Conservation (phyloP, 805 yeast genomes). For the Kluyveromyces dobzhanskii region DNA sequence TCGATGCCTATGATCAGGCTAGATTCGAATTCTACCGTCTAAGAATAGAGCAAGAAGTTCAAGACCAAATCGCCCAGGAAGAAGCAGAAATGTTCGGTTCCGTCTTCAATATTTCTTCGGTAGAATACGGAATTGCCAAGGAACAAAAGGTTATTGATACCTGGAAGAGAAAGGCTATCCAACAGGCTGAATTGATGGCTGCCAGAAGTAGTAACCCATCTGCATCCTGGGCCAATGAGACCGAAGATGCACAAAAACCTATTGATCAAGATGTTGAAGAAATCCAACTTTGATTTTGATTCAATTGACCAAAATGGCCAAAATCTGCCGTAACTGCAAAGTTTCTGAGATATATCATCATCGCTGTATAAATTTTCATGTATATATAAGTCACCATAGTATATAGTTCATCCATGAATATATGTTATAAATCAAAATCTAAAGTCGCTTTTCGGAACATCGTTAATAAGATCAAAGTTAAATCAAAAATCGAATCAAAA, state of each 20-base stretch:
- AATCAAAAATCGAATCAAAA: too few species aligned
- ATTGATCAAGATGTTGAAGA: conserved; percentile 4
- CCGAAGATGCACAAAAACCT: conserved; percentile 2
- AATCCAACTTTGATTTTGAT: conserved; percentile 1
- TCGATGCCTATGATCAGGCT: conserved; percentile 77
- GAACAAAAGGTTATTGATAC: conserved; percentile 65
- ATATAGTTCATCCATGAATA: too few species aligned
- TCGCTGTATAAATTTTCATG: too few species aligned
- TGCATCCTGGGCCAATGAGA: conserved; percentile 20
- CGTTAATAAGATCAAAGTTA: too few species aligned
- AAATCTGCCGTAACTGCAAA: too few species aligned
- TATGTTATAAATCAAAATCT: too few species aligned
- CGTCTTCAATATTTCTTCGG: conserved; percentile 48
- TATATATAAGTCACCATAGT: too few species aligned
- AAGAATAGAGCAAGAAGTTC: conserved; percentile 77
- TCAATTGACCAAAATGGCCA: background rate
- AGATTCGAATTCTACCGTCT: conserved; percentile 81
- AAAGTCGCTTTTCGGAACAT: too few species aligned
- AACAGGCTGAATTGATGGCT: conserved; percentile 46
- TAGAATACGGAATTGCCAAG: conserved; percentile 58
- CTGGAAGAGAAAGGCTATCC: conserved; percentile 68
- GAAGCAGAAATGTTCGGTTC: conserved; percentile 85
- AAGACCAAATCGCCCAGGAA: conserved; percentile 63
- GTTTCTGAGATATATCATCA: too few species aligned
- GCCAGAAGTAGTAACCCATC: conserved; percentile 36